Base-by-base conservation (phyloP, 106 monocot genomes). In the Allium fistulosum region DNA sequence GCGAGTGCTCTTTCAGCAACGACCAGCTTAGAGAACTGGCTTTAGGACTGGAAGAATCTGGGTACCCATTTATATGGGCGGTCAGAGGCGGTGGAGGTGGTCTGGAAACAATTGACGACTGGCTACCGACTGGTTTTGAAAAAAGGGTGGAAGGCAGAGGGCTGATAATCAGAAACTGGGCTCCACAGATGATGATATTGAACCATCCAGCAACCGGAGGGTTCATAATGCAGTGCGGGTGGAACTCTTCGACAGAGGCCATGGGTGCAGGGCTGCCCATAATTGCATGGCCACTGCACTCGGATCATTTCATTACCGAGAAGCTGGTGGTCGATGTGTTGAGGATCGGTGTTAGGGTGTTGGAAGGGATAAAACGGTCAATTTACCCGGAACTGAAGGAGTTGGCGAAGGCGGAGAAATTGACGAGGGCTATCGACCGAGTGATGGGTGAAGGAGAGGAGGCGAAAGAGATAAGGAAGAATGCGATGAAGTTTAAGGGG, bases 141-240 rank as follows among this genome's bases (percentile, higher is more conserved):
- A 5, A 53, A 14, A 66, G 51, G n/a, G 69, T 68, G 17, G 57
- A 12, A 47, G 15, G 49, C 22, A 70, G 62, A 15, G 87, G 83
- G 45, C 13, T 74, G 73, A 68, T 90, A n/a, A 59, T 79, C 55
- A 73, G 80, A 57, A 83, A 80, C 0, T 90, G 90, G 86, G 90
- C 83, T 13, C 82, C 86, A 26, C 86, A 90, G 66, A 53, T 52
- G 59, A 67, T 27, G 48, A 69, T 84, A 5, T 69, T 91, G 59
- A 46, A 58, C 2, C 84, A 91, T 26, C 45, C 8, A 28, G 78
- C 84, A 17, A 78, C 81, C 63, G 80, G 81, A 5, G 65, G 69
- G 68, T 86, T 86, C 75, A 49, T 90, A 78, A 86, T 78, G 2
- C 90, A 86, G 71, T 90, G 90, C 74, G 90, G 90, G 48, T 86